Evolutionary conservation across 805 yeast species (phyloP).

Genomic region (Yamadazyma akitaensis): DNA sequence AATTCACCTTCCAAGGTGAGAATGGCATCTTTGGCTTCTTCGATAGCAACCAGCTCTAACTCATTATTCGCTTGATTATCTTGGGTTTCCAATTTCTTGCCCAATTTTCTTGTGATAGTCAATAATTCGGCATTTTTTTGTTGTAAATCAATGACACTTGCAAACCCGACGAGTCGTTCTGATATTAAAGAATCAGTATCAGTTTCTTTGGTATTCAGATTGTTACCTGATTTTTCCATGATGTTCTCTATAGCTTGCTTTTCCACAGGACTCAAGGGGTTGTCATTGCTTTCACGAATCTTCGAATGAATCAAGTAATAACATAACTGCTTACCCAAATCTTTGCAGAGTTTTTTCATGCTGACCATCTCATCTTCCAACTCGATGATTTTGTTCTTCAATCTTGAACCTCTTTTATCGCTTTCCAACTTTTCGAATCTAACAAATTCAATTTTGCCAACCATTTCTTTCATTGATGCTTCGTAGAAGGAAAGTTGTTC

Average conservation of each 20-base stretch:
- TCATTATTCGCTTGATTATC: conserved; percentile 44
- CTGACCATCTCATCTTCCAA: conserved; percentile 45
- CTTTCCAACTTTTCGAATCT: conserved; percentile 48
- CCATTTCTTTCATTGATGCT: conserved; percentile 54
- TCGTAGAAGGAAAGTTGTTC: conserved; percentile 52
- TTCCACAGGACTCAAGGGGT: conserved; percentile 64
- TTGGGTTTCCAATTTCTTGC: conserved; percentile 62
- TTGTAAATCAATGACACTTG: conserved; percentile 63
- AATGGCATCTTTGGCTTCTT: conserved; percentile 70
- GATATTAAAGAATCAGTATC: conserved; percentile 74
- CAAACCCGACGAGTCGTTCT: conserved; percentile 70
- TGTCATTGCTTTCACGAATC: conserved; percentile 51
- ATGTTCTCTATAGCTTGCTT: conserved; percentile 59
- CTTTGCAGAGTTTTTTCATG: conserved; percentile 58
- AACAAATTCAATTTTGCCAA: conserved; percentile 48
- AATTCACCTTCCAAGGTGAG: conserved; percentile 59
- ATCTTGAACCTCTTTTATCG: conserved; percentile 35
- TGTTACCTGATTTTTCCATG: conserved; percentile 34
- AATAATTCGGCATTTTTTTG: conserved; percentile 71
- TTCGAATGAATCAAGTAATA: conserved; percentile 64
- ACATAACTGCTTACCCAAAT: conserved; percentile 82
- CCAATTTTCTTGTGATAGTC: conserved; percentile 65
- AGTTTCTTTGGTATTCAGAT: conserved; percentile 33
- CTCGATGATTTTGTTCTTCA: conserved; percentile 36
- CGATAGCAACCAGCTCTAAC: conserved; percentile 47